Percentiles rank a stretch among this genome's conserved stretches.
phyloP scores from a whole-genome alignment of 139 green algal species.

The Asterochloris erici region DNA sequence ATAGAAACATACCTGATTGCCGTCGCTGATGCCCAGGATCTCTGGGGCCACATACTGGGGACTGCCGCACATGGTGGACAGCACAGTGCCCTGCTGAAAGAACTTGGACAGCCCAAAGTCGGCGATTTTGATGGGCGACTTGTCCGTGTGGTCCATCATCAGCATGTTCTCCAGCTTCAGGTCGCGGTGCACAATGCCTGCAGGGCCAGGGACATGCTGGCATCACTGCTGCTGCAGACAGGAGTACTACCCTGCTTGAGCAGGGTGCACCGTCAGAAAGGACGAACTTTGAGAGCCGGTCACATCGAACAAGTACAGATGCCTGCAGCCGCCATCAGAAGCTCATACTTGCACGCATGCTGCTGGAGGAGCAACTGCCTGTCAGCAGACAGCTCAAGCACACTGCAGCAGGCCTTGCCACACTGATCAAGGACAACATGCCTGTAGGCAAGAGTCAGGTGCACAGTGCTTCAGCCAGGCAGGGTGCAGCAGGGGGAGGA shows the following conservation, averaged over 20 bases:
- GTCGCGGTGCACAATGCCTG: conserved; percentile 79
- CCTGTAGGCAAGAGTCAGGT: too few species aligned
- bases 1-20: conserved; percentile 43
- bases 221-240: background rate
- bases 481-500: too few species aligned
- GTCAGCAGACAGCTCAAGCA: too few species aligned
- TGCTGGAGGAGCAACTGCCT: too few species aligned
- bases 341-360: too few species aligned
- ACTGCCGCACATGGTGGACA: conserved; percentile 74
- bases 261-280: too few species aligned
- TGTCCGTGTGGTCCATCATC: conserved; percentile 60
- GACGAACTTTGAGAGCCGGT: too few species aligned
- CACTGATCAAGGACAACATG: too few species aligned
- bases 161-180: conserved; percentile 87
- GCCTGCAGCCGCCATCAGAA: too few species aligned
- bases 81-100: conserved; percentile 63
- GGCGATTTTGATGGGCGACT: conserved; percentile 72
- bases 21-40: conserved; percentile 62
- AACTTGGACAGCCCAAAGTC: conserved; percentile 84
- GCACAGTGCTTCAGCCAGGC: too few species aligned
- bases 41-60: conserved; percentile 71
- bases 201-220: background rate
- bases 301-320: too few species aligned
- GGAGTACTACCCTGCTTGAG: background rate
- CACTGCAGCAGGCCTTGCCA: too few species aligned